Evolutionary conservation across 1,284 basidiomycete genomes (phyloP), one percentile per base, ranked within the genome.

Genomic region (Afroboletus lepidellus): DNA sequence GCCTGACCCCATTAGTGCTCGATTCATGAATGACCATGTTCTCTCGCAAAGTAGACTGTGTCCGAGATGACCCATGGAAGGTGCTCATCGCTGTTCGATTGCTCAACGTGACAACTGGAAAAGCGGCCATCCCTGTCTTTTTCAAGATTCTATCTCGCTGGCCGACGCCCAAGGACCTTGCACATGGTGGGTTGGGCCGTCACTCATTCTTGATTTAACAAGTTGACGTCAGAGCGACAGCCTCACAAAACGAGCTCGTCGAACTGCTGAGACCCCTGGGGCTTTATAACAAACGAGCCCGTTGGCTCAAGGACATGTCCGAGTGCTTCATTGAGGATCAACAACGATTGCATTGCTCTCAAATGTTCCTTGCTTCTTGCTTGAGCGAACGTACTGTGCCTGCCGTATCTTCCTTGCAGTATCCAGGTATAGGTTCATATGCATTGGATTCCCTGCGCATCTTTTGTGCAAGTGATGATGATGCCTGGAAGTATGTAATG

Each of bases 381-480:
- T 20, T 48, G 37, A 46, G 49, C 1, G 33, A 47, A 25, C 1
- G 7, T 3, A 15, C 30, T 1, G 16, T n/a, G 5, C 72, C 74
- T 5, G 62, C 69, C 8, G 79, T 77, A 2, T 70, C 75, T 1
- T 70, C 81, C 37, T 79, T 79, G 12, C 77, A 81, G 58, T 70
- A 81, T 9, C 81, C 82, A 0, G 83, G 83, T 0, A 71, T 77
- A 1, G 84, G 85, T 0, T 71, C 73, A 1, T 87, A 87, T 55
- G 85, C 85, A 1, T 71, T 84, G 1, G 84, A 87, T 60, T 86
- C 83, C 2, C 84, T 84, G 57, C 75, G 83, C 30, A 84, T 87
- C 18, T 87, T 85, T 61, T 85, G 80, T 50, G 66, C 64, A 50
- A 51, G 63, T 16, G 47, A 56, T 18, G 46, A 58, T 29, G 59